These are phyloP conservation scores for Canariomyces notabilis DNA, from an alignment of 2,329 filamentous ascomycete species.

Conservation along the genomic window DNA sequence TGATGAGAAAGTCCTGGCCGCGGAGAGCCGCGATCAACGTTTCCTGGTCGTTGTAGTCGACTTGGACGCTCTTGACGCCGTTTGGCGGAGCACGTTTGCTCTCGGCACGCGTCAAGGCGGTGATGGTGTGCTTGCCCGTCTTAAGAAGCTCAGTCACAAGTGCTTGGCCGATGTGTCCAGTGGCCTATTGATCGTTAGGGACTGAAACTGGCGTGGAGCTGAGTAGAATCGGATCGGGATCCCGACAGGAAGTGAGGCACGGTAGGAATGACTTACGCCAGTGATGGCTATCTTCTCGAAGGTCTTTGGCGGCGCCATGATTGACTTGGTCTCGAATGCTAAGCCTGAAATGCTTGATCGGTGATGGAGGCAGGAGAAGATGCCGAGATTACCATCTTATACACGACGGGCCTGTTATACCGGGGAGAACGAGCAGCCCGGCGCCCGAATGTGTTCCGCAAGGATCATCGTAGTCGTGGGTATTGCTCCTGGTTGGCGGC, in stretches of 20 bases:
- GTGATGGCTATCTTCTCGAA: constrained; percentile 3
- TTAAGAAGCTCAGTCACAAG: constrained; percentile 1
- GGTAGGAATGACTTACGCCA: constrained; percentile 1
- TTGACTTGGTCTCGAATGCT: no score
- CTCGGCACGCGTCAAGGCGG: constrained; percentile 14
- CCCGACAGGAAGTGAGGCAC: background rate
- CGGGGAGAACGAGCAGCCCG: no score
- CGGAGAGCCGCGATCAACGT: constrained; percentile 12
- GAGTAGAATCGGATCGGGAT: no score
- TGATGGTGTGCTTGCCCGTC: constrained; percentile 16
- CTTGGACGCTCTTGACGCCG: constrained; percentile 9
- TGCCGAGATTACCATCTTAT: no score
- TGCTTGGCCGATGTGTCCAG: constrained; percentile 10
- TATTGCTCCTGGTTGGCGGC: no score
- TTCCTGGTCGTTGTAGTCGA: constrained; percentile 15
- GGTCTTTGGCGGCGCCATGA: no score
- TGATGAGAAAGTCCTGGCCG: constrained; percentile 39
- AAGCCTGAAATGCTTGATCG: no score
- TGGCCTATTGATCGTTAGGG: constrained; percentile 3
- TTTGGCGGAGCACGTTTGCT: constrained; percentile 8
- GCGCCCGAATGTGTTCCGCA: no score
- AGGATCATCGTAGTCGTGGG: no score
- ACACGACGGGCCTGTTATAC: no score
- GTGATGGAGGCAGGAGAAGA: no score
- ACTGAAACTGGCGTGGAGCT: background rate